These are phyloP conservation scores for Mariannaea elegans DNA, from an alignment of 2,329 filamentous ascomycete genomes.

Conservation along the genomic window DNA sequence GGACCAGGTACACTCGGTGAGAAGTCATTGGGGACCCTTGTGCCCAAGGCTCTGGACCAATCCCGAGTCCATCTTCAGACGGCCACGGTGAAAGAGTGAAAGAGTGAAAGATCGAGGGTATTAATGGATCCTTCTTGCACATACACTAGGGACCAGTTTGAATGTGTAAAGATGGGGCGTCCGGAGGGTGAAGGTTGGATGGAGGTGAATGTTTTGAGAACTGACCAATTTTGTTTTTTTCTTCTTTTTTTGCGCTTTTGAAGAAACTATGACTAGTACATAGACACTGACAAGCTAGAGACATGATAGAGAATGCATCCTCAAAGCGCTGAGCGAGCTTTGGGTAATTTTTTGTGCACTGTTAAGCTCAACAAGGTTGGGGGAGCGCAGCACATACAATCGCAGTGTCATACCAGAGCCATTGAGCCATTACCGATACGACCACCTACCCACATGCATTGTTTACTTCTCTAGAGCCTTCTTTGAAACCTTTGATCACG, in stretches of 20 bases:
- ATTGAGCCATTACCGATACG: too few relatives aligned
- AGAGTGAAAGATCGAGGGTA: not conserved
- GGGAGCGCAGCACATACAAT: too few relatives aligned
- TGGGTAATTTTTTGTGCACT: not conserved
- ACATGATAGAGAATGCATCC: conserved; percentile 32
- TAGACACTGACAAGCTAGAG: conserved; percentile 34
- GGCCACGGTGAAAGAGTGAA: not conserved
- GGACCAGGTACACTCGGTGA: conserved; percentile 29
- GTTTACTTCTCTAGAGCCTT: too few relatives aligned
- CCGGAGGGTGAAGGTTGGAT: too few relatives aligned
- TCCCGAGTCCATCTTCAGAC: conserved; percentile 16
- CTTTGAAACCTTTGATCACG: too few relatives aligned
- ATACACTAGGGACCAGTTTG: too few relatives aligned
- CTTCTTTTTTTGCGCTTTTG: conserved; percentile 6
- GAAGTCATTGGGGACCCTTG: conserved; percentile 38
- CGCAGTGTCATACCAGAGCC: too few relatives aligned
- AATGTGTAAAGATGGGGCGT: too few relatives aligned
- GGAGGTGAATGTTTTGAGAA: too few relatives aligned
- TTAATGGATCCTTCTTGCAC: too few relatives aligned
- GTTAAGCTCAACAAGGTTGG: too few relatives aligned
- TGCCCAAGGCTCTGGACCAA: conserved; percentile 19
- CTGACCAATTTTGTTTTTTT: not conserved
- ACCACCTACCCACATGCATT: too few relatives aligned
- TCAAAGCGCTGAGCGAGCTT: not conserved
- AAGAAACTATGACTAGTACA: conserved; percentile 13